Evolutionary conservation across 1,139 yeast species (phyloP), one percentile per base, ranked within the genome.

Genomic region (Pichia sp.): DNA sequence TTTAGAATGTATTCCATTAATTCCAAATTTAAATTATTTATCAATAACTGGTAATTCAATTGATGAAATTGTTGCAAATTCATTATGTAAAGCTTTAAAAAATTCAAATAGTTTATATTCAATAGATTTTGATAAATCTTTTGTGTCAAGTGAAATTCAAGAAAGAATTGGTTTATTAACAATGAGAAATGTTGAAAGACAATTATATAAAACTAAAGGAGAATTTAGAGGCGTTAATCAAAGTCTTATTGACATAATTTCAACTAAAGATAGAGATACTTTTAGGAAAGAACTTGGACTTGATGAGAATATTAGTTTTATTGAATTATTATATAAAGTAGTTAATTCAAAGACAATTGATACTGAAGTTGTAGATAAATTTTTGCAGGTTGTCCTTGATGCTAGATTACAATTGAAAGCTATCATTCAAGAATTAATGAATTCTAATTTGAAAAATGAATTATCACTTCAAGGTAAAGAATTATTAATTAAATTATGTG

Each of bases 11-110:
- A 61, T 83, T 30, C 87, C 90, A 11, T 69, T 80, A 50, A 79
- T 87, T 54, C 69, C 71, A 51, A 66, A 70, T 35, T 63, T 84
- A 53, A 74, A 73, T 16, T 78, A 78, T 54, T 60, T 84, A 29
- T 82, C 90, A 2, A 55, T 84, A 30, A 46, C 71, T 8, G 92
- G 92, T 0, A 82, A 79, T 50, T 61, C 69, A 28, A 56, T 83
- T 43, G 79, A 80, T 45, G 56, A 63, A 10, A 65, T 68, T 2
- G 77, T 85, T 20, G 77, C 81, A 34, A 87, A 82, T 1, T 73
- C 89, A 0, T 62, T 89, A 25, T 83, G 87, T 54, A 74, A 82
- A 9, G 82, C 95, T 2, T 80, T 85, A 4, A 81, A 82, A 57
- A 66, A 73, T 31, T 82, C 94, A 0, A 68, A 68, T 29, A 71